Evolutionary conservation across 2,329 filamentous ascomycete species (phyloP), one percentile per base, ranked within the genome.

Genomic region (Fusarium austroafricanum): DNA sequence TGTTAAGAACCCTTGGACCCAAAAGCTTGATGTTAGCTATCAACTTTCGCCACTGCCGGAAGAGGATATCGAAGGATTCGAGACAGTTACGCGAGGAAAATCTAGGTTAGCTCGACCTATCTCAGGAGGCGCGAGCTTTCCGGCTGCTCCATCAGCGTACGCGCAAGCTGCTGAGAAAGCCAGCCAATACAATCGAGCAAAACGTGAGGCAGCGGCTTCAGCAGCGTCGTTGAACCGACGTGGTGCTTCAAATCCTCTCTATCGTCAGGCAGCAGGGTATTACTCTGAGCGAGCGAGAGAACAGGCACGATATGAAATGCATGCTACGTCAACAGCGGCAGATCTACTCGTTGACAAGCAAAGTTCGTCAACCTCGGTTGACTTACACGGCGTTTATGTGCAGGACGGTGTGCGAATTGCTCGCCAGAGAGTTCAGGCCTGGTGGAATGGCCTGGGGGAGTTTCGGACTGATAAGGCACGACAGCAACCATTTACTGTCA

Each of bases 331-430:
- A n/a, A 83, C 83, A 1, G 89, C 89, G 2, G 92, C 93, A 2
- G 91, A 96, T 72, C 79, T 86, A 0, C 83, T 90, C 5, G 94
- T 95, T 2, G 84, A 89, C 12, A 75, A 80, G 11, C 90, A 94
- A 74, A 94, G 92, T 50, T 84, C 83, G 0, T 61, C 76, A 2
- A 82, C 79, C 2, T 81, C 84, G 20, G 82, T 96, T 10, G 95
- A 98, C 77, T 82, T 98, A 26, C 95, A 98, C 76, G 93, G 93
- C 8, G 88, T 97, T 7, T 89, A 85, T 43, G 94, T 97, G 2
- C 83, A 89, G 47, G 92, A 97, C 76, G 95, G 92, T 2, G 89
- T 94, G 29, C 84, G 92, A 5, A 97, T 97, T 67, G 89, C 92
- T 2, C 85, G 86, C 29, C 84, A 89, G 45, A 85, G 84, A 37